Evolutionary conservation across 2,329 filamentous ascomycete species (phyloP).

Genomic region (Sporothrix brunneoviolacea): DNA sequence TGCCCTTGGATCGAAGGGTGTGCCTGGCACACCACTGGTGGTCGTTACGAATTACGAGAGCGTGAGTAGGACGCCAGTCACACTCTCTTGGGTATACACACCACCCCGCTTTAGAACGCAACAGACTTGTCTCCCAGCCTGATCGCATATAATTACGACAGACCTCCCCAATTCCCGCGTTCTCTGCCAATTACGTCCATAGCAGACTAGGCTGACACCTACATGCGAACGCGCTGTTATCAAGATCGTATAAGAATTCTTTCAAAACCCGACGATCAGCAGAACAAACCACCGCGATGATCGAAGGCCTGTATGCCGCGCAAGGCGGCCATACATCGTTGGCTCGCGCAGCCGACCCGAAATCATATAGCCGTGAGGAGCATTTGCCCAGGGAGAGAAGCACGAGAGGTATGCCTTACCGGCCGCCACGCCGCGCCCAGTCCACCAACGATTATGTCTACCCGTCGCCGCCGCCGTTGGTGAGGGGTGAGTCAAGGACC

Average conservation of each 20-base stretch:
- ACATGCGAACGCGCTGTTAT: no score
- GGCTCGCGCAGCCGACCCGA: slow-evolving; percentile 17
- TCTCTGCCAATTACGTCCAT: no score
- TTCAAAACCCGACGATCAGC: not conserved
- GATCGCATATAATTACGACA: no score
- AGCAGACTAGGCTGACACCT: no score
- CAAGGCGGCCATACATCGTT: slow-evolving; percentile 16
- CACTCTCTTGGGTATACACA: no score
- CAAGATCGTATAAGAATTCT: no score
- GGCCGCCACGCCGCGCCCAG: slow-evolving; percentile 39
- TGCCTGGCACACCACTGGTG: slow-evolving; percentile 1
- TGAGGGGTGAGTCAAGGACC: slow-evolving; percentile 12
- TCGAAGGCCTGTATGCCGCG: slow-evolving; percentile 27
- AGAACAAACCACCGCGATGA: slow-evolving; percentile 21
- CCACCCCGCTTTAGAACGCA: no score
- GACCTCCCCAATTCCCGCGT: no score
- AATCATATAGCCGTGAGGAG: slow-evolving; percentile 35
- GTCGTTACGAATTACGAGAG: not conserved
- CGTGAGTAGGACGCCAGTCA: no score
- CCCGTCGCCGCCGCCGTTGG: slow-evolving; percentile 20
- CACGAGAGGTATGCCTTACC: slow-evolving; percentile 28
- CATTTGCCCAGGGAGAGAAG: slow-evolving; percentile 34
- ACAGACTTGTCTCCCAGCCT: no score
- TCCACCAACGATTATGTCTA: slow-evolving; percentile 40
- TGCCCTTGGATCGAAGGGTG: not conserved